These are phyloP conservation scores for Chaetomium olivaceum DNA, from an alignment of 2,329 filamentous ascomycete species.

Conservation along the genomic window DNA sequence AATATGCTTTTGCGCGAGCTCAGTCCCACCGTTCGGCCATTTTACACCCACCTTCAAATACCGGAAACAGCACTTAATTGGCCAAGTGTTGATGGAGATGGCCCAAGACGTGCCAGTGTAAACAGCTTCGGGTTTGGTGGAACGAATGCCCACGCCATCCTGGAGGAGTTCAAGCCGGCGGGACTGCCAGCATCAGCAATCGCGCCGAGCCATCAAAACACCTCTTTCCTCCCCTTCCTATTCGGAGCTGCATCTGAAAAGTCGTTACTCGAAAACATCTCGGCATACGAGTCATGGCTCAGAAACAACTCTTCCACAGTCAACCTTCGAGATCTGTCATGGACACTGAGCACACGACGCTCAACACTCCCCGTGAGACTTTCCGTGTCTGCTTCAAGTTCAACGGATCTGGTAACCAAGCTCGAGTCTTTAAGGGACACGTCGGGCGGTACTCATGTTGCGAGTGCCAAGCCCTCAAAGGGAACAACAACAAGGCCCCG, in stretches of 20 bases:
- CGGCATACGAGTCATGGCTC: not conserved
- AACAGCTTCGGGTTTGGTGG: conserved; percentile 31
- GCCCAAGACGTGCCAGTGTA: not conserved
- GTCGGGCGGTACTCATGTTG: too few relatives aligned
- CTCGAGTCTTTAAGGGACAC: too few relatives aligned
- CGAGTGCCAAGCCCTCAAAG: too few relatives aligned
- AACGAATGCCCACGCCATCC: conserved; percentile 35
- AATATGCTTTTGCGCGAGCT: conserved; percentile 48
- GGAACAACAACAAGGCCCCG: too few relatives aligned
- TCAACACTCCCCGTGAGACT: not conserved
- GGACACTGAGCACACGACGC: not conserved
- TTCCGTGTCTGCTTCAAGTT: not conserved
- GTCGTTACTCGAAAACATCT: not conserved
- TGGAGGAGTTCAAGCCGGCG: conserved; percentile 1
- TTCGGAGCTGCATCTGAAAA: not conserved
- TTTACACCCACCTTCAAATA: not conserved
- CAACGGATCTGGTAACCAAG: not conserved
- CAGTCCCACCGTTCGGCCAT: conserved; percentile 44
- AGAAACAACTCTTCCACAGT: not conserved
- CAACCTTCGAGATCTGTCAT: not conserved
- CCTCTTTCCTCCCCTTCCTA: too few relatives aligned
- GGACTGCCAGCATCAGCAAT: not conserved
- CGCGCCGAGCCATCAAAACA: too few relatives aligned
- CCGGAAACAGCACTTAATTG: too few relatives aligned
- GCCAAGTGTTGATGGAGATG: too few relatives aligned